Base-by-base conservation (phyloP, 352 stramenopile species). In the Phytophthora cryptogea region DNA sequence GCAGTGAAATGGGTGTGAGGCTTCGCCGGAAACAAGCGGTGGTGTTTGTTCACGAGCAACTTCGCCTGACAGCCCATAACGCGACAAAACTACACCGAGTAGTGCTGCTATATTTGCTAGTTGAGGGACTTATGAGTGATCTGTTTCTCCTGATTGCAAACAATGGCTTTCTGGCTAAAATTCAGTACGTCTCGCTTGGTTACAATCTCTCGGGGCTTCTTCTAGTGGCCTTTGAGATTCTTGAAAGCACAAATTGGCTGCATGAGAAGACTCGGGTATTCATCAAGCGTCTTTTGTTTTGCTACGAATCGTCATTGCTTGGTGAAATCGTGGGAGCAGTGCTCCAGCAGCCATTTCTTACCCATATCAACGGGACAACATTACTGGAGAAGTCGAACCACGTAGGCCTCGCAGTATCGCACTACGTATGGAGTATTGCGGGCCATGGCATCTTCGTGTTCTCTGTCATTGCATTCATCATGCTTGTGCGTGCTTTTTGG, bases 61-160 rank as follows among this genome's bases (percentile, higher is more conserved):
- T 60, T 17, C 56, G 56, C 8, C 36, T 71, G 17, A 62, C 51
- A 35, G 42, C 50, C 3, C 26, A 61, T 14, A 40, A 40, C 1
- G 48, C 58, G 4, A 56, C 58, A 6, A 69, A 60, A 9, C 13
- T 37, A 5, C 65, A 73, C 16, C 50, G 59, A 30, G 6, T 60
- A 16, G 54, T 23, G 9, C 26, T 73, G 35, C 13, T 73, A 6
- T 73, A 73, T n/a, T 9, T 66, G 8, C 33, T 73, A 26, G 42
- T 69, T 5, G 59, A 73, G 16, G 65, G 42, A 2, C 40, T 72
- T n/a, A 72, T 72, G 64, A 20, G 47, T n/a, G 65, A 72, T 27
- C 51, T 72, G 26, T 72, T 69, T 47, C 61, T 74, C 16, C 45
- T 70, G 16, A 52, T 74, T 8, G 55, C 61, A 11, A 70, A 66